A percentile compares a stretch with the other conserved stretches of the same genome.
phyloP scores from a whole-genome alignment of 768 basidiomycete species.

The Termitomyces bulborhizus region DNA sequence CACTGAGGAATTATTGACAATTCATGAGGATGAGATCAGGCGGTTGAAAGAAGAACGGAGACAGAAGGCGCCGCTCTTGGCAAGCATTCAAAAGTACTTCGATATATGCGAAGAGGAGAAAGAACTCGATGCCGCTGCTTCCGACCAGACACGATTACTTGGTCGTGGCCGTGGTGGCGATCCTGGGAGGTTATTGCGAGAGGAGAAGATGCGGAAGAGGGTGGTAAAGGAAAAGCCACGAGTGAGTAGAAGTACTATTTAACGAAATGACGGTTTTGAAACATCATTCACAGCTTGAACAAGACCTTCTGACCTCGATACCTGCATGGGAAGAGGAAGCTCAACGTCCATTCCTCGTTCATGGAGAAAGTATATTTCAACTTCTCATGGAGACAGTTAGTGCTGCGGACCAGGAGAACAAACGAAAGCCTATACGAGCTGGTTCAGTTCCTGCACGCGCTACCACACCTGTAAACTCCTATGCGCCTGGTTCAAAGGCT shows the following conservation, averaged over 20 bases:
- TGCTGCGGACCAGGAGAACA: slow-evolving; percentile 78
- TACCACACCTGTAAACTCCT: slow-evolving; percentile 44
- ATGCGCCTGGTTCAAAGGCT: slow-evolving; percentile 29
- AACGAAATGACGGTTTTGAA: background rate
- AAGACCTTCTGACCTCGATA: slow-evolving; percentile 72
- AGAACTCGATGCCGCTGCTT: slow-evolving; percentile 75
- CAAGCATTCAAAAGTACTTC: slow-evolving; percentile 80
- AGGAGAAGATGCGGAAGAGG: slow-evolving; percentile 96
- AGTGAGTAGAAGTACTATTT: slow-evolving; percentile 40
- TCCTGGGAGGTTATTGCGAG: slow-evolving; percentile 80
- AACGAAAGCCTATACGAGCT: slow-evolving; percentile 44
- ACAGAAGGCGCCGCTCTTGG: slow-evolving; percentile 69
- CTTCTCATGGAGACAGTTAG: slow-evolving; percentile 69
- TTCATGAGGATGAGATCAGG: slow-evolving; percentile 82
- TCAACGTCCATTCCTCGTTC: slow-evolving; percentile 72
- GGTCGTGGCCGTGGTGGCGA: slow-evolving; percentile 82
- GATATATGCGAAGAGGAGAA: slow-evolving; percentile 87
- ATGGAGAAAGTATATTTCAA: slow-evolving; percentile 77
- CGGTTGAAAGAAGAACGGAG: slow-evolving; percentile 80
- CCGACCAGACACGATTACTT: slow-evolving; percentile 76
- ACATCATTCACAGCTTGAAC: slow-evolving; percentile 60
- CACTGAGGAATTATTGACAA: slow-evolving; percentile 78
- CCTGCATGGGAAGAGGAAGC: slow-evolving; percentile 83
- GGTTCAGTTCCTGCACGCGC: slow-evolving; percentile 58
- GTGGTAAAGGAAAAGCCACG: slow-evolving; percentile 90